Percentiles rank a stretch among this genome's conserved stretches.
Conservation (phyloP, 2,329 filamentous ascomycete genomes). For the Beauveria rudraprayagi region DNA sequence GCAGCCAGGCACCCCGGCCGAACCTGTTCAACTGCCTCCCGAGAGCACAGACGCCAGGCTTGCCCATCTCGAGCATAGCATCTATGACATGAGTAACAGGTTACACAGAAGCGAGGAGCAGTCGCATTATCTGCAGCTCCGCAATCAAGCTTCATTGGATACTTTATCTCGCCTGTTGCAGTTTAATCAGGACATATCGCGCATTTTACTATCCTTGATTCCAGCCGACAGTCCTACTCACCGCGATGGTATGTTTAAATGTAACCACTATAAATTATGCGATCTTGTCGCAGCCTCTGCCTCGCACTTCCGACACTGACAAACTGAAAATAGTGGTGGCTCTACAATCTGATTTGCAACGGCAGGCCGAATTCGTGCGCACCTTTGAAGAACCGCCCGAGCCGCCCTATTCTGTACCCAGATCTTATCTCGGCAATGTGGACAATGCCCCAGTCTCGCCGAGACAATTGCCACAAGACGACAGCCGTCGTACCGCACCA, state of each 20-base stretch:
- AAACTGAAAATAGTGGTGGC: slow-evolving; percentile 35
- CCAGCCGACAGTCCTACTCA: slow-evolving; percentile 70
- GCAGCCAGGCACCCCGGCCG: slow-evolving; percentile 77
- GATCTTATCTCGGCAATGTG: slow-evolving; percentile 57
- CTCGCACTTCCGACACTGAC: not conserved
- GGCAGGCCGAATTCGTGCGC: slow-evolving; percentile 50
- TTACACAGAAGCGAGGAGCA: slow-evolving; percentile 78
- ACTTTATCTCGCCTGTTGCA: slow-evolving; percentile 62
- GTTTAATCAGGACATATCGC: slow-evolving; percentile 79
- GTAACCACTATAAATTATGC: slow-evolving; percentile 17
- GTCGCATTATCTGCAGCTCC: slow-evolving; percentile 68
- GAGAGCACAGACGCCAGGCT: slow-evolving; percentile 73
- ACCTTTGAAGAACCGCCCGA: slow-evolving; percentile 60
- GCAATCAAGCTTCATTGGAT: slow-evolving; percentile 75
- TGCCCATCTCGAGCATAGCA: slow-evolving; percentile 65
- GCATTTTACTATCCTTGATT: slow-evolving; percentile 63
- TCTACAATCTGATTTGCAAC: slow-evolving; percentile 52
- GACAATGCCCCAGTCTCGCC: slow-evolving; percentile 80
- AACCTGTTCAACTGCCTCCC: slow-evolving; percentile 61
- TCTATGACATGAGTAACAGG: slow-evolving; percentile 72
- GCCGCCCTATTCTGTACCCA: slow-evolving; percentile 54
- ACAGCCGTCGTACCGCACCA: slow-evolving; percentile 66
- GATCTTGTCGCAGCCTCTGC: too few species aligned
- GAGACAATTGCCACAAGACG: slow-evolving; percentile 78
- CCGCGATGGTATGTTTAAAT: slow-evolving; percentile 62